Evolutionary conservation across 495 filamentous ascomycete species (phyloP).

Genomic region (Diplogelasinospora grovesii): DNA sequence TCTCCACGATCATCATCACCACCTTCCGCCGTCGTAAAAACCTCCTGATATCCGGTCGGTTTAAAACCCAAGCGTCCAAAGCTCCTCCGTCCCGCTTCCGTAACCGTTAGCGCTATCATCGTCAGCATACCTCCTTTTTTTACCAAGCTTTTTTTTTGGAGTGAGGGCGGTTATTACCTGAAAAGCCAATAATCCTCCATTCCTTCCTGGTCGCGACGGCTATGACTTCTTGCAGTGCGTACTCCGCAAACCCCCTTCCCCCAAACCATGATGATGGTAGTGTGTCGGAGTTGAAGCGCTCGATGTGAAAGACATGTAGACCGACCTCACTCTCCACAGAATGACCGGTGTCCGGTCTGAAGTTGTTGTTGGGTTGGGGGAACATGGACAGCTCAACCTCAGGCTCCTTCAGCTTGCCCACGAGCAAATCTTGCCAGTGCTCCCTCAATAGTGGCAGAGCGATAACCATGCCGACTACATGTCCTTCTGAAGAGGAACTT

Average conservation of each 20-base stretch:
- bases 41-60: background rate
- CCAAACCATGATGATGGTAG: background rate
- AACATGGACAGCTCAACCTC: slow-evolving; percentile 58
- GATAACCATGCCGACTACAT: slow-evolving; percentile 18
- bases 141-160: no score
- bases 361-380: no score
- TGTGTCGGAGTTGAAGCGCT: slow-evolving; percentile 14
- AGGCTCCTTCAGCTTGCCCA: slow-evolving; percentile 63
- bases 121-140: no score
- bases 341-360: no score
- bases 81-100: no score
- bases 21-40: no score
- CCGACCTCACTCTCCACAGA: slow-evolving; percentile 21
- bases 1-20: no score
- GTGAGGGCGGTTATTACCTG: slow-evolving; percentile 21
- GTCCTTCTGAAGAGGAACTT: background rate
- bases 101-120: no score
- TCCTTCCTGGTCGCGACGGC: slow-evolving; percentile 1
- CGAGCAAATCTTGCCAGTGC: slow-evolving; percentile 48
- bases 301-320: slow-evolving; percentile 30
- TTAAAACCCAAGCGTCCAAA: background rate
- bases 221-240: slow-evolving; percentile 17
- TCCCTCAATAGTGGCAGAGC: slow-evolving; percentile 15
- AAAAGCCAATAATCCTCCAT: slow-evolving; percentile 24
- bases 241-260: slow-evolving; percentile 15